phyloP scores from a whole-genome alignment of 768 basidiomycete species.

The Pleurotus platypus region DNA sequence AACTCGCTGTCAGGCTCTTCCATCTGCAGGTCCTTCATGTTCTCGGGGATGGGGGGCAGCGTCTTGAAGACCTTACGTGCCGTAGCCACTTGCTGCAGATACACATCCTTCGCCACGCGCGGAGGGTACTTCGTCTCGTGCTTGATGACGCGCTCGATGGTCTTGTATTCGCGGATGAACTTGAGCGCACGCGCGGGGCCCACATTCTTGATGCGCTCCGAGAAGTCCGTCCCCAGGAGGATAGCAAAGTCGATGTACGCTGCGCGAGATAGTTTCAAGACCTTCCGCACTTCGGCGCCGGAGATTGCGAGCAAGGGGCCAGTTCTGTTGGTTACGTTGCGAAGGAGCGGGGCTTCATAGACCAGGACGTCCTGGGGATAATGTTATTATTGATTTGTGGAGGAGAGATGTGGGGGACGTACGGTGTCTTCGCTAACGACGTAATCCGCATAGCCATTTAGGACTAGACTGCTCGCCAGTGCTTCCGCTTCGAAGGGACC shows the following conservation, averaged over 20 bases:
- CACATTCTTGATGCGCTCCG: slow-evolving; percentile 76
- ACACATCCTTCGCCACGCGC: slow-evolving; percentile 41
- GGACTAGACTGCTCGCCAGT: slow-evolving; percentile 73
- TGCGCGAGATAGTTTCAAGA: slow-evolving; percentile 51
- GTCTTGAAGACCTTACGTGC: slow-evolving; percentile 66
- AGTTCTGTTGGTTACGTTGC: slow-evolving; percentile 62
- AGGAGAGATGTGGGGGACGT: slow-evolving; percentile 15
- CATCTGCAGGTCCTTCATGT: slow-evolving; percentile 25
- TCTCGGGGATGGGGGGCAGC: slow-evolving; percentile 59
- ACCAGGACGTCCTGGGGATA: slow-evolving; percentile 67
- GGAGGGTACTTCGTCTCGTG: slow-evolving; percentile 48
- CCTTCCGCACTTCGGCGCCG: slow-evolving; percentile 56
- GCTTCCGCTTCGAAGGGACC: slow-evolving; percentile 85
- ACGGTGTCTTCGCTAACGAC: slow-evolving; percentile 92
- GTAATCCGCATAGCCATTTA: slow-evolving; percentile 75
- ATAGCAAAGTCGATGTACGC: slow-evolving; percentile 82
- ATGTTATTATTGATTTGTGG: slow-evolving; percentile 3
- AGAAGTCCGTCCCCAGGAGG: slow-evolving; percentile 88
- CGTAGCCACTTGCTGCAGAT: slow-evolving; percentile 59
- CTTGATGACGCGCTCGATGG: slow-evolving; percentile 69
- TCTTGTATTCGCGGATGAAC: slow-evolving; percentile 65
- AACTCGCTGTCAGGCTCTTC: slow-evolving; percentile 34
- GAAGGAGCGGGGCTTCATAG: slow-evolving; percentile 79
- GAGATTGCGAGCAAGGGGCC: slow-evolving; percentile 62
- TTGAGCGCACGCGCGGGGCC: slow-evolving; percentile 78